Evolutionary conservation across 352 stramenopile species (phyloP).

Genomic region (Pythium myriotylum): DNA sequence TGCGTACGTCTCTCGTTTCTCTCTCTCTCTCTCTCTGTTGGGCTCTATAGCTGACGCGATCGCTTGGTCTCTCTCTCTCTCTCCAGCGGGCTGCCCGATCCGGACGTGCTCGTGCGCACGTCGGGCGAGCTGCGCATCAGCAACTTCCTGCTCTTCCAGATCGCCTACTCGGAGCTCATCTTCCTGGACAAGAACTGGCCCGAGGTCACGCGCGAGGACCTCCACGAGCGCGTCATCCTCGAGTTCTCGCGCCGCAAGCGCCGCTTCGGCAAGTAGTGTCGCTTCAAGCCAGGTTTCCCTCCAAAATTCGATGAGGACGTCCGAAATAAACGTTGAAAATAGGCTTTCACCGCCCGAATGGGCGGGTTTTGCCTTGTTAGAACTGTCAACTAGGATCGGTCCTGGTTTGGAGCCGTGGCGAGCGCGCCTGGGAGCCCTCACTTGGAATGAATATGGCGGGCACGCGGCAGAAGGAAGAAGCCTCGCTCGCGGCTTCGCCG

Average conservation of each 20-base stretch:
- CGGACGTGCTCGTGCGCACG: conserved; percentile 95
- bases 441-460: conserved; percentile 22
- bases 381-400: neutral
- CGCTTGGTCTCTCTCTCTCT: conserved; percentile 38
- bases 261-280: conserved; percentile 85
- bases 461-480: conserved; percentile 2
- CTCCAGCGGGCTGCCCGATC: conserved; percentile 87
- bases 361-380: conserved; percentile 12
- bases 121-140: conserved; percentile 94
- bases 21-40: neutral
- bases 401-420: conserved; percentile 16
- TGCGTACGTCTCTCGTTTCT: conserved; percentile 54
- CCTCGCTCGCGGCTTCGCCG: neutral
- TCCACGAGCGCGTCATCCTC: conserved; percentile 79
- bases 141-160: conserved; percentile 97
- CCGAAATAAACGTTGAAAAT: neutral
- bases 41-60: neutral
- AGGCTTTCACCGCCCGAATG: neutral
- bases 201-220: conserved; percentile 88
- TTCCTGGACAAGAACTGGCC: conserved; percentile 97
- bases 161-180: conserved; percentile 95
- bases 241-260: conserved; percentile 88
- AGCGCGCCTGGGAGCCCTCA: conserved; percentile 8
- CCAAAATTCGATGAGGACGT: conserved; percentile 16
- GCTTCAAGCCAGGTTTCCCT: conserved; percentile 24